These are phyloP conservation scores for Saccharomycopsis guyanensis DNA, from an alignment of 805 yeast species.

Conservation along the genomic window DNA sequence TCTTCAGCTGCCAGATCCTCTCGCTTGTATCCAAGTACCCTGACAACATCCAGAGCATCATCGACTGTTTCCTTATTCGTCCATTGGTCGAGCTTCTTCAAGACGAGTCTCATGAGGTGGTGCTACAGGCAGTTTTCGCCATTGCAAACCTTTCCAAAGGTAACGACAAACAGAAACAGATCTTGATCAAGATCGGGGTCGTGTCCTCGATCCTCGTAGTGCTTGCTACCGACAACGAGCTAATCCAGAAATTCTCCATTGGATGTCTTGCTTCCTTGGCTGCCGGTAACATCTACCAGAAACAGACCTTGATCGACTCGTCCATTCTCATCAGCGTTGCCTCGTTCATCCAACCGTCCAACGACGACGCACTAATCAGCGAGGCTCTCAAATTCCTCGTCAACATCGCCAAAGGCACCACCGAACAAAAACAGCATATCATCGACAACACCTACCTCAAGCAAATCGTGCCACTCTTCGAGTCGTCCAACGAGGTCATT, in stretches of 20 bases:
- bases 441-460: conserved; percentile 14
- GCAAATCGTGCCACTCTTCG: conserved; percentile 15
- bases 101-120: conserved; percentile 20
- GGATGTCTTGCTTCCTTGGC: conserved; percentile 19
- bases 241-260: conserved; percentile 19
- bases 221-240: conserved; percentile 17
- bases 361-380: conserved; percentile 18
- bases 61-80: conserved; percentile 12
- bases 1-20: conserved; percentile 19
- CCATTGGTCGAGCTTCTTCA: conserved; percentile 19
- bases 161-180: conserved; percentile 18
- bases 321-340: conserved; percentile 5
- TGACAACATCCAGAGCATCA: conserved; percentile 14
- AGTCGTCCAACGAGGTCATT: conserved; percentile 17
- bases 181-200: conserved; percentile 19
- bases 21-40: conserved; percentile 17
- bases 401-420: conserved; percentile 20
- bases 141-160: conserved; percentile 20
- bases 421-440: conserved; percentile 20
- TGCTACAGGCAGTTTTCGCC: conserved; percentile 20
- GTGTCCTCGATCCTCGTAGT: conserved; percentile 12
- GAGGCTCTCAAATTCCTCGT: conserved; percentile 19
- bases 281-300: conserved; percentile 20
- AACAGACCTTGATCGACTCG: conserved; percentile 18
- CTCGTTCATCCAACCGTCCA: conserved; percentile 11